Percentiles rank a stretch among this genome's conserved stretches.
These are phyloP conservation scores for Phytopythium cucurbitacearum DNA, from an alignment of 352 stramenopile genomes.

Conservation along the genomic window DNA sequence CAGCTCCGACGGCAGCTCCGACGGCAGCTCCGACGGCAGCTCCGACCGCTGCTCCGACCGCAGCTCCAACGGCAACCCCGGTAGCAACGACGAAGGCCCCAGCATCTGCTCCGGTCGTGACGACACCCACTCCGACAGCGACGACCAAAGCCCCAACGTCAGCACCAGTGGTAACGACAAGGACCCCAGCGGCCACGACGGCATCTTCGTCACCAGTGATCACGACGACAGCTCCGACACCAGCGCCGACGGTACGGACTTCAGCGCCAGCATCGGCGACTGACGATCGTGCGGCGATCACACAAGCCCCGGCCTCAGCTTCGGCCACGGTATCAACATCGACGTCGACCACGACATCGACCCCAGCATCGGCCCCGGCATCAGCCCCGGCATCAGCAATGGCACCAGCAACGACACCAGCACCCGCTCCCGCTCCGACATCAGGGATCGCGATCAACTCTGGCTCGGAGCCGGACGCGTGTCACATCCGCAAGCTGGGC, in stretches of 20 bases:
- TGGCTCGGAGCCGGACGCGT: too few relatives aligned
- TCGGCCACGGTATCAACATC: background rate
- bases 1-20: slow-evolving; percentile 7
- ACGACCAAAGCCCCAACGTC: slow-evolving; percentile 7
- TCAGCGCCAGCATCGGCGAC: background rate
- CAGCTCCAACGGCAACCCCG: slow-evolving; percentile 1
- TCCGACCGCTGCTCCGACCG: slow-evolving; percentile 2
- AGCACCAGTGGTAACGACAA: background rate
- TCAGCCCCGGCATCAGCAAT: too few relatives aligned
- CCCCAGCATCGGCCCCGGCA: too few relatives aligned
- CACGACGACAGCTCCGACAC: slow-evolving; percentile 1
- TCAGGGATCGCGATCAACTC: too few relatives aligned
- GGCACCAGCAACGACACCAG: too few relatives aligned
- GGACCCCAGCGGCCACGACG: slow-evolving; percentile 6
- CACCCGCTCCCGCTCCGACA: too few relatives aligned
- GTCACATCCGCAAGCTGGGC: too few relatives aligned
- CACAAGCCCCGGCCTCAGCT: slow-evolving; percentile 1
- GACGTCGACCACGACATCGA: background rate
- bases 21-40: slow-evolving; percentile 8
- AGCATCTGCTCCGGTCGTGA: background rate
- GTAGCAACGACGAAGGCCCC: slow-evolving; percentile 4
- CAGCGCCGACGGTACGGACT: slow-evolving; percentile 2
- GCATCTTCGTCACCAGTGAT: background rate
- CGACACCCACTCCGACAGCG: slow-evolving; percentile 3
- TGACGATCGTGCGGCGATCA: background rate